A percentile compares a stretch with the other conserved stretches of the same genome.
These are phyloP conservation scores for Melaleuca alternifolia DNA, from an alignment of 345 rosid genomes.

Conservation along the genomic window DNA sequence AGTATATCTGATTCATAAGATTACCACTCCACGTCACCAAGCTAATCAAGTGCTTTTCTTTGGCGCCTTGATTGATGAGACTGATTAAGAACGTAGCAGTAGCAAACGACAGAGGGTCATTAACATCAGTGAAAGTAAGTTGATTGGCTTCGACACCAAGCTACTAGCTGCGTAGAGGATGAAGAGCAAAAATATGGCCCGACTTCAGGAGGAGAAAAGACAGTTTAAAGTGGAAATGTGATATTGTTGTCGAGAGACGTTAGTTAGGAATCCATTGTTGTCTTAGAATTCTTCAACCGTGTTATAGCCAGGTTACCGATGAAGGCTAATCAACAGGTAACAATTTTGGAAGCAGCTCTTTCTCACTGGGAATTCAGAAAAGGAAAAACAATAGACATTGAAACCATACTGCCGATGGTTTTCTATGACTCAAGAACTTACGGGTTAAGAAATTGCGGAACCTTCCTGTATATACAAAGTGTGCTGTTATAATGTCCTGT, in stretches of 20 bases:
- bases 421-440: not conserved
- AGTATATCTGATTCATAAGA: not conserved
- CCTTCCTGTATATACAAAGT: not conserved
- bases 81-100: not conserved
- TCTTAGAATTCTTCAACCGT: not conserved
- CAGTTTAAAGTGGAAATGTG: not conserved
- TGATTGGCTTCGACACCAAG: not conserved
- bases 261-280: not conserved
- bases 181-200: not conserved
- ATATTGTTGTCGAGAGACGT: not conserved
- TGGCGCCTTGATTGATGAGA: not conserved
- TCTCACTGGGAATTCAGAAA: not conserved
- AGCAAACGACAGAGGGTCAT: not conserved
- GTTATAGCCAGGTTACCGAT: not conserved
- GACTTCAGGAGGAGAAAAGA: not conserved
- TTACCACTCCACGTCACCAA: not conserved
- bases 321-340: not conserved
- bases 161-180: not conserved
- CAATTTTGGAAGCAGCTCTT: not conserved
- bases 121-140: not conserved
- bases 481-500: not conserved
- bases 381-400: not conserved
- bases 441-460: not conserved
- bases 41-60: not conserved
- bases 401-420: not conserved